A percentile compares a stretch with the other conserved stretches of the same genome.
These are phyloP conservation scores for Camellia granthamiana DNA, from an alignment of 148 eudicot genomes.

Conservation along the genomic window DNA sequence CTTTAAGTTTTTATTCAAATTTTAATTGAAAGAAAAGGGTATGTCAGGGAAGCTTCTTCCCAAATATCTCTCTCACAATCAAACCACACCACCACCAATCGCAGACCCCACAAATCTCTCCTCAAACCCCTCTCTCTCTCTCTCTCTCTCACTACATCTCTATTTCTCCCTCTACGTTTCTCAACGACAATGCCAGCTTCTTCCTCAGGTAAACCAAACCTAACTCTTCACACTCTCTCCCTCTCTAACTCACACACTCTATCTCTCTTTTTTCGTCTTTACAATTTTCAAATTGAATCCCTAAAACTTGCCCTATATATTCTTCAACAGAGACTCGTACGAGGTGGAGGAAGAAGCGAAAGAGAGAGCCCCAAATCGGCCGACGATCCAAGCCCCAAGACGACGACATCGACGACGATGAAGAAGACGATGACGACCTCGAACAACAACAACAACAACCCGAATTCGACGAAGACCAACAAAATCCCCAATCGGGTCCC, in stretches of 20 bases:
- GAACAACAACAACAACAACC: slow-evolving; percentile 21
- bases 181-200: slow-evolving; percentile 66
- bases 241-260: background rate
- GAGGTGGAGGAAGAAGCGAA: slow-evolving; percentile 70
- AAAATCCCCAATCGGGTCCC: slow-evolving; percentile 29
- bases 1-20: no score
- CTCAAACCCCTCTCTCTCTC: background rate
- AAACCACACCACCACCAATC: background rate
- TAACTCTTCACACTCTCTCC: background rate
- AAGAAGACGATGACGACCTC: slow-evolving; percentile 47
- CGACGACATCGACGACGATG: slow-evolving; percentile 49
- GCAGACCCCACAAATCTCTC: slow-evolving; percentile 21
- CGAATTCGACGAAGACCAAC: slow-evolving; percentile 54
- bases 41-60: no score
- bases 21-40: no score
- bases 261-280: no score
- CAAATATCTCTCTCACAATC: no score
- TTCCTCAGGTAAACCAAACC: slow-evolving; percentile 53
- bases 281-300: background rate
- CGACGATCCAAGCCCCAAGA: slow-evolving; percentile 52
- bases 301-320: background rate
- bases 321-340: slow-evolving; percentile 45
- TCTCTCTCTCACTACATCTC: background rate
- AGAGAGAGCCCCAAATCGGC: slow-evolving; percentile 40
- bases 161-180: slow-evolving; percentile 19